Conservation (phyloP, 148 eudicot genomes). For the Vaccinium corymbosum region DNA sequence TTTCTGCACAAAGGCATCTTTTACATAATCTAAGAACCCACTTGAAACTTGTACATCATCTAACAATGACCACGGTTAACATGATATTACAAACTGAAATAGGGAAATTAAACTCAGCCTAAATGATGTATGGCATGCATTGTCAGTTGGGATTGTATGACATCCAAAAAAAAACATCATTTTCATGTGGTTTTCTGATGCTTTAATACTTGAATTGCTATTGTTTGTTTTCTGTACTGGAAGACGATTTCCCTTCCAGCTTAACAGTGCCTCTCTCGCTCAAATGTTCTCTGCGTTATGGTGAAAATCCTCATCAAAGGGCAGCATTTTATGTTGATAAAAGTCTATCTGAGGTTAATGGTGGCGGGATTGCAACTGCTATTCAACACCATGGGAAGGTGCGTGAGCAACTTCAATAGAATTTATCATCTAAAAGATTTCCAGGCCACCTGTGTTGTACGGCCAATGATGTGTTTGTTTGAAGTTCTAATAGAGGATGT, state of each 20-base stretch:
- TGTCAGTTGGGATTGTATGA: not conserved
- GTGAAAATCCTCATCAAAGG: slow-evolving; percentile 97
- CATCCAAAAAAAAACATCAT: not conserved
- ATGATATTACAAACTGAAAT: not conserved
- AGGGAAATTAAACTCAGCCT: not conserved
- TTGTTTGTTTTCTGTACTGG: slow-evolving; percentile 19
- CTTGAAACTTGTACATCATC: not conserved
- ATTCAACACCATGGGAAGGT: slow-evolving; percentile 98
- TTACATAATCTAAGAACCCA: not conserved
- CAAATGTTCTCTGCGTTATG: slow-evolving; percentile 81
- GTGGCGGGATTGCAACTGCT: slow-evolving; percentile 93
- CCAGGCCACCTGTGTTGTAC: not conserved
- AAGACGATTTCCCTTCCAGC: slow-evolving; percentile 80
- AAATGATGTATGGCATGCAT: not conserved
- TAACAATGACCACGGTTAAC: not conserved
- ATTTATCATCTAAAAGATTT: not conserved
- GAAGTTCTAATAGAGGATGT: not conserved
- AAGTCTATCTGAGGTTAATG: slow-evolving; percentile 85
- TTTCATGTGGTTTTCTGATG: slow-evolving; percentile 7
- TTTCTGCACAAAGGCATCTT: not conserved
- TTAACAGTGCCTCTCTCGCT: slow-evolving; percentile 69
- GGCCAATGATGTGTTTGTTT: not conserved
- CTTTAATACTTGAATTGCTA: not conserved
- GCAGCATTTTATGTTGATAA: slow-evolving; percentile 91
- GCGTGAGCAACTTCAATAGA: slow-evolving; percentile 16